A percentile compares a stretch with the other conserved stretches of the same genome.
phyloP scores from a whole-genome alignment of 768 basidiomycete genomes.

The Phlegmacium glaucopus region DNA sequence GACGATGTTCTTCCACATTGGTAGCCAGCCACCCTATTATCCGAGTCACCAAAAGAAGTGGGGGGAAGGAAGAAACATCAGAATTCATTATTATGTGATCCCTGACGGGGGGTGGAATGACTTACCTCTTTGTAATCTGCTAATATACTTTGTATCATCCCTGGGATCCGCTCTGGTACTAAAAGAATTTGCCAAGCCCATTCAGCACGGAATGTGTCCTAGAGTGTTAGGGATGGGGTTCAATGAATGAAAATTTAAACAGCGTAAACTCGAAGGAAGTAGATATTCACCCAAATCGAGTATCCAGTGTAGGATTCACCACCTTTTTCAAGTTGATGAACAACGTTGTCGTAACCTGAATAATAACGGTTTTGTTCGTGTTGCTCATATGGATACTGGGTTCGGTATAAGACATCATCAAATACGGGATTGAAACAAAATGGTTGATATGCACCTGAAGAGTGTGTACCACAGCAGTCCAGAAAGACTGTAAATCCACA shows the following conservation, averaged over 20 bases:
- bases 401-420: not conserved
- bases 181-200: constrained; percentile 80
- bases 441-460: constrained; percentile 39
- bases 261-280: not conserved
- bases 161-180: constrained; percentile 69
- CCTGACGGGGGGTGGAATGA: not conserved
- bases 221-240: constrained; percentile 1
- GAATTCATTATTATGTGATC: too few relatives aligned
- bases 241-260: not conserved
- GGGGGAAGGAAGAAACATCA: not conserved
- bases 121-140: constrained; percentile 68
- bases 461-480: constrained; percentile 62
- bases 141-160: constrained; percentile 78
- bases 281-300: constrained; percentile 63
- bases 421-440: not conserved
- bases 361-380: constrained; percentile 66
- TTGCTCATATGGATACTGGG: constrained; percentile 75
- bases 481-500: constrained; percentile 46
- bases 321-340: constrained; percentile 41
- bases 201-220: constrained; percentile 78
- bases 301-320: constrained; percentile 78
- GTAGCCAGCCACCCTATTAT: constrained; percentile 69
- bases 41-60: not conserved
- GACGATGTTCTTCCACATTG: constrained; percentile 90
- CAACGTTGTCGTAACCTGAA: constrained; percentile 67